phyloP scores from a whole-genome alignment of 805 yeast genomes.

The Spathaspora passalidarum region DNA sequence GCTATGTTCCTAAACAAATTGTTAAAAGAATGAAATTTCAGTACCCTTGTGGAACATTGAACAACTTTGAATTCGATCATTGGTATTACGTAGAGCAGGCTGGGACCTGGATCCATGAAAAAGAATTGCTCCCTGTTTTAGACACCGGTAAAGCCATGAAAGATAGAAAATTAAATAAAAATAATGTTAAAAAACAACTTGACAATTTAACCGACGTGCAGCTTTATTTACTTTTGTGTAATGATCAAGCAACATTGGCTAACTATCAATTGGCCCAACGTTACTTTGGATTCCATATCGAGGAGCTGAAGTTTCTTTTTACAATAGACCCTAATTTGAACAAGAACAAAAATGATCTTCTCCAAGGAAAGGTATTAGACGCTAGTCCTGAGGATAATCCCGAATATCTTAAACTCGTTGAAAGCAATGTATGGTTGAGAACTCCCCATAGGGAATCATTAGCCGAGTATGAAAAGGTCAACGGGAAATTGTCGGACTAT shows the following conservation, averaged over 20 bases:
- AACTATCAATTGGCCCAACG: constrained; percentile 20
- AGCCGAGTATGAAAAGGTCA: constrained; percentile 5
- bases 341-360: constrained; percentile 5
- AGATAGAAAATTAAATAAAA: no score
- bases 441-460: constrained; percentile 5
- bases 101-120: no score
- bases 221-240: constrained; percentile 16
- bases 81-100: no score
- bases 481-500: not conserved
- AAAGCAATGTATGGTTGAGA: constrained; percentile 3
- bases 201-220: constrained; percentile 24
- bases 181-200: constrained; percentile 4
- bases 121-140: no score
- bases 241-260: constrained; percentile 12
- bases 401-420: constrained; percentile 1
- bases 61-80: constrained; percentile 15
- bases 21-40: constrained; percentile 18
- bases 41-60: constrained; percentile 18
- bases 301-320: constrained; percentile 18
- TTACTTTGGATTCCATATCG: constrained; percentile 16
- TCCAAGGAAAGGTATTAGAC: constrained; percentile 5
- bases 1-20: constrained; percentile 23
- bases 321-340: constrained; percentile 6
- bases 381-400: not conserved
- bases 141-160: no score